A percentile compares a stretch with the other conserved stretches of the same genome.
Evolutionary conservation across 2,329 filamentous ascomycete species (phyloP).

Genomic region (Neofusicoccum sp.): DNA sequence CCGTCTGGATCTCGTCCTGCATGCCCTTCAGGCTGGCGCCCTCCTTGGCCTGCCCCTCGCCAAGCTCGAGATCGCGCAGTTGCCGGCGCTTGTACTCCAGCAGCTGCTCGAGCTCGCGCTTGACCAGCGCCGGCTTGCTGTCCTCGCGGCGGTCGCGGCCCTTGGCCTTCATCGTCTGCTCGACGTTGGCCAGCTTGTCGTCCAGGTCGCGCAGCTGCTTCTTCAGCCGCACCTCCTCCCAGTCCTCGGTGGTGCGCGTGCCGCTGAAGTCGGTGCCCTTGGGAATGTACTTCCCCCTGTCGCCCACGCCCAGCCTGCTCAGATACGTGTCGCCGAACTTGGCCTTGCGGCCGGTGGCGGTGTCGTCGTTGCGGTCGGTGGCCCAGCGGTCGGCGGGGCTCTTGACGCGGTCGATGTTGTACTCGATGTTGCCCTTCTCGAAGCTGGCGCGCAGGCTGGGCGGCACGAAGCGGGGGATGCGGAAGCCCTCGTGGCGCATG

Average conservation of each 20-base stretch:
- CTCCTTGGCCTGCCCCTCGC: slow-evolving; percentile 64
- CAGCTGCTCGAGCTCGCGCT: slow-evolving; percentile 89
- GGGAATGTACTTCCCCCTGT: slow-evolving; percentile 70
- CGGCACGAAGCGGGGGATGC: slow-evolving; percentile 87
- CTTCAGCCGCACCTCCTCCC: slow-evolving; percentile 94
- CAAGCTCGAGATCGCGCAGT: slow-evolving; percentile 72
- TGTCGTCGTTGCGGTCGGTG: slow-evolving; percentile 73
- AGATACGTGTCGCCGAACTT: slow-evolving; percentile 98
- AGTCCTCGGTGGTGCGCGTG: slow-evolving; percentile 83
- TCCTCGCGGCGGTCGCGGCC: slow-evolving; percentile 62
- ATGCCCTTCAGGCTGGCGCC: slow-evolving; percentile 75
- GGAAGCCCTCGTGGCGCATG: slow-evolving; percentile 89
- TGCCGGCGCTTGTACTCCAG: slow-evolving; percentile 90
- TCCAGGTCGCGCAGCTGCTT: slow-evolving; percentile 89
- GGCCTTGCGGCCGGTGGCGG: slow-evolving; percentile 82
- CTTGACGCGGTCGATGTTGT: slow-evolving; percentile 77
- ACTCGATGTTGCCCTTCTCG: slow-evolving; percentile 95
- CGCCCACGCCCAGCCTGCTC: slow-evolving; percentile 75
- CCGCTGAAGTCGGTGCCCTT: slow-evolving; percentile 86
- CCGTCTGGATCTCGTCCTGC: slow-evolving; percentile 79
- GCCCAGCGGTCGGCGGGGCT: slow-evolving; percentile 72
- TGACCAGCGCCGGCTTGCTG: slow-evolving; percentile 84
- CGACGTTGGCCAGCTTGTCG: slow-evolving; percentile 79
- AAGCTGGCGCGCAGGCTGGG: slow-evolving; percentile 88
- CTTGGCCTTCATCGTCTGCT: slow-evolving; percentile 61